Evolutionary conservation across 75 land plant species (phyloP).

Genomic region (Pinus taeda): DNA sequence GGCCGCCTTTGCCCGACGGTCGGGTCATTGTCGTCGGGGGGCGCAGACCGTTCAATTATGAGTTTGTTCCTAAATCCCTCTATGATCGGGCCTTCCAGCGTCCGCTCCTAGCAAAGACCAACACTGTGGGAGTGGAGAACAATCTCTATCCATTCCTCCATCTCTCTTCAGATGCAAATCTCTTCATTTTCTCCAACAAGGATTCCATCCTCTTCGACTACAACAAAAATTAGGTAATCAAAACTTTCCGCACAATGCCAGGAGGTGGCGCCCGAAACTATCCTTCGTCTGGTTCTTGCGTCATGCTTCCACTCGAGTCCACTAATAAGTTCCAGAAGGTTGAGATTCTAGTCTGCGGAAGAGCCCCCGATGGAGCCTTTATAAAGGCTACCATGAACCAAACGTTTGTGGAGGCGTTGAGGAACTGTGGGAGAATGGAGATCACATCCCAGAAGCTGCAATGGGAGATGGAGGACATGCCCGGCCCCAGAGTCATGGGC

Average conservation of each 20-base stretch:
- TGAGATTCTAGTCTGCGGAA: slow-evolving; percentile 48
- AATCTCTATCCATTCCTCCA: slow-evolving; percentile 49
- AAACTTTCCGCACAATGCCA: slow-evolving; percentile 31
- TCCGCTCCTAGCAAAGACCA: slow-evolving; percentile 6
- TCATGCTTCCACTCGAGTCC: slow-evolving; percentile 36
- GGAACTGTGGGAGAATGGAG: slow-evolving; percentile 44
- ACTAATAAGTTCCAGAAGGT: slow-evolving; percentile 25
- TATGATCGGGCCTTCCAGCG: neutral
- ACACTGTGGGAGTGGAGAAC: slow-evolving; percentile 19
- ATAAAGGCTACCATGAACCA: neutral
- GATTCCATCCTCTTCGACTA: slow-evolving; percentile 57
- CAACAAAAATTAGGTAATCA: slow-evolving; percentile 18
- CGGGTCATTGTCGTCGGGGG: slow-evolving; percentile 12
- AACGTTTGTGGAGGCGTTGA: slow-evolving; percentile 12
- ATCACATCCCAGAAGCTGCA: slow-evolving; percentile 28
- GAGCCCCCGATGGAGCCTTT: slow-evolving; percentile 23
- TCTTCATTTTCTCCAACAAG: slow-evolving; percentile 55
- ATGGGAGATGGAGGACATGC: slow-evolving; percentile 63
- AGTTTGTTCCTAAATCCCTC: slow-evolving; percentile 1
- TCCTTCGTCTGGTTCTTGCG: slow-evolving; percentile 45
- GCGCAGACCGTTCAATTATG: slow-evolving; percentile 10
- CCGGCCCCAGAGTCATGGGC: slow-evolving; percentile 38
- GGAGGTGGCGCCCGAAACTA: slow-evolving; percentile 37
- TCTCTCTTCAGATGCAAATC: slow-evolving; percentile 33
- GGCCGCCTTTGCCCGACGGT: neutral